These are phyloP conservation scores for Calonectria crousiana DNA, from an alignment of 2,329 filamentous ascomycete genomes.

Conservation along the genomic window DNA sequence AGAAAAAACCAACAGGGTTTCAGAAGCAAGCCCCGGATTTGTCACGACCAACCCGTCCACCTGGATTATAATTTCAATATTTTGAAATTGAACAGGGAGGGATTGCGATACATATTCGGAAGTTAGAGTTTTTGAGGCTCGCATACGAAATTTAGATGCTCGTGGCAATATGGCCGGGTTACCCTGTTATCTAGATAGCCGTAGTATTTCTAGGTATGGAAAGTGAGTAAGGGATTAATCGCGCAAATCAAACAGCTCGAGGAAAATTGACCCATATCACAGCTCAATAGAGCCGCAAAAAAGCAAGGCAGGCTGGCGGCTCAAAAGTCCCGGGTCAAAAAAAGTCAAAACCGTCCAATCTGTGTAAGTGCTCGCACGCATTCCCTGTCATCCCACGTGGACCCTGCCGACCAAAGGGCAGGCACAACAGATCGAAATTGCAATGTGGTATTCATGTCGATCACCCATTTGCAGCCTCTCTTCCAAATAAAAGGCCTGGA, in stretches of 20 bases:
- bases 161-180: background rate
- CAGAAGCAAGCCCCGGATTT: background rate
- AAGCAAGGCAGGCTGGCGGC: background rate
- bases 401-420: background rate
- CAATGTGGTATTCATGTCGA: background rate
- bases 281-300: too few relatives aligned
- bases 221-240: background rate
- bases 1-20: background rate
- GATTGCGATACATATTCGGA: background rate
- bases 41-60: background rate
- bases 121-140: background rate
- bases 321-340: background rate
- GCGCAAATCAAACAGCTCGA: background rate
- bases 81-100: background rate
- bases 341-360: constrained; percentile 1
- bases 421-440: background rate
- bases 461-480: background rate
- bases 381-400: constrained; percentile 5
- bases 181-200: background rate
- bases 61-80: background rate
- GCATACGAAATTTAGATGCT: background rate
- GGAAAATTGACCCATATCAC: background rate
- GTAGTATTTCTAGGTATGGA: background rate
- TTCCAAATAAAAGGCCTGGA: background rate
- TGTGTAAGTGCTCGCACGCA: background rate